These are phyloP conservation scores for Lentinula edodes DNA, from an alignment of 768 basidiomycete species.

Conservation along the genomic window DNA sequence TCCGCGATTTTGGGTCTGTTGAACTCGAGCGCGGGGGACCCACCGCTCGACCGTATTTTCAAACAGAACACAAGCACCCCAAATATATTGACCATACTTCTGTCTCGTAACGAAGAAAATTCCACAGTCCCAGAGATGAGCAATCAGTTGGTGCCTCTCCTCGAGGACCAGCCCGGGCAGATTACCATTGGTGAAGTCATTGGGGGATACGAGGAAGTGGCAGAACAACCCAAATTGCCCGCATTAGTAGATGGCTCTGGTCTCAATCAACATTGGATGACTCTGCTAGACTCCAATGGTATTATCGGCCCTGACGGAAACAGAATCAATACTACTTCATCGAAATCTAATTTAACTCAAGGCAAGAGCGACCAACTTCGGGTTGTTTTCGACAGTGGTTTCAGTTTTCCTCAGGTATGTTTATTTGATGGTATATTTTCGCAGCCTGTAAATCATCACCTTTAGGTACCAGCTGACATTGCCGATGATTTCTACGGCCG, in stretches of 20 bases:
- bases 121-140: background rate
- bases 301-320: constrained; percentile 20
- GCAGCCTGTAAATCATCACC: background rate
- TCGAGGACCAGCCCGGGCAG: constrained; percentile 10
- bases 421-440: background rate
- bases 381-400: constrained; percentile 16
- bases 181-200: constrained; percentile 17
- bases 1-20: constrained; percentile 12
- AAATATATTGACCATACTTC: constrained; percentile 17
- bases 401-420: constrained; percentile 14
- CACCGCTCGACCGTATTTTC: constrained; percentile 20
- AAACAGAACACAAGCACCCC: constrained; percentile 14
- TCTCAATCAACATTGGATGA: constrained; percentile 14
- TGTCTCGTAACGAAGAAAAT: constrained; percentile 6
- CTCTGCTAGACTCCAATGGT: constrained; percentile 10
- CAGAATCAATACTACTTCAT: constrained; percentile 9
- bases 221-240: constrained; percentile 13
- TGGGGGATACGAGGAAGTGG: constrained; percentile 13
- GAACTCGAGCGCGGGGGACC: constrained; percentile 9
- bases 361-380: constrained; percentile 11
- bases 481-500: constrained; percentile 19
- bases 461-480: constrained; percentile 10
- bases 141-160: background rate
- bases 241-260: constrained; percentile 10
- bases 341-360: constrained; percentile 7